phyloP scores from a whole-genome alignment of 208 protist species.

The Leishmania turanica region DNA sequence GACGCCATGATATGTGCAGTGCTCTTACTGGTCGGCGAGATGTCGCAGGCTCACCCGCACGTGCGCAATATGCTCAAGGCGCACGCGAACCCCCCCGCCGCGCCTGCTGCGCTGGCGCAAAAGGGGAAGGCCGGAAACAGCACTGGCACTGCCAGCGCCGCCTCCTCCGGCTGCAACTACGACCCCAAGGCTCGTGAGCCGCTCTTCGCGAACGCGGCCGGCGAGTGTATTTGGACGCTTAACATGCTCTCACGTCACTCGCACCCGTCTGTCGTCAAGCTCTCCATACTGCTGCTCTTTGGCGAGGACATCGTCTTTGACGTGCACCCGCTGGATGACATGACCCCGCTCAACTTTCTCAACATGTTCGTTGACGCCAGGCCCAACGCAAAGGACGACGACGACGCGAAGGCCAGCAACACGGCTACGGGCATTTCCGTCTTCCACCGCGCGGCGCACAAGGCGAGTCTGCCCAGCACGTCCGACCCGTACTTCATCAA shows the following conservation, averaged over 20 bases:
- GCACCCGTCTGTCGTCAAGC: constrained; percentile 90
- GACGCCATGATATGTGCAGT: constrained; percentile 90
- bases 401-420: constrained; percentile 38
- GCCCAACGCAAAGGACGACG: constrained; percentile 39
- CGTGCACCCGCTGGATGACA: constrained; percentile 90
- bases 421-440: constrained; percentile 63
- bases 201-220: constrained; percentile 74
- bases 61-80: constrained; percentile 42
- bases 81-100: constrained; percentile 6
- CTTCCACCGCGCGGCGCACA: constrained; percentile 74
- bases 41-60: constrained; percentile 61
- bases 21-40: constrained; percentile 88
- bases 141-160: not conserved
- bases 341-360: constrained; percentile 86
- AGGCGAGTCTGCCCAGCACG: constrained; percentile 73
- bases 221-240: constrained; percentile 83
- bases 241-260: constrained; percentile 81
- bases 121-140: not conserved
- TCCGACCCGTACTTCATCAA: constrained; percentile 90
- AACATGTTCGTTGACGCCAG: constrained; percentile 92
- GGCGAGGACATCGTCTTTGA: constrained; percentile 90
- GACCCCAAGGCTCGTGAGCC: constrained; percentile 88
- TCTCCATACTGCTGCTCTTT: constrained; percentile 86
- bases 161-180: constrained; percentile 41
- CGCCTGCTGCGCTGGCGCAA: not conserved